Base-by-base conservation (phyloP, 23 red algal genomes). In the Chondrus crispus region DNA sequence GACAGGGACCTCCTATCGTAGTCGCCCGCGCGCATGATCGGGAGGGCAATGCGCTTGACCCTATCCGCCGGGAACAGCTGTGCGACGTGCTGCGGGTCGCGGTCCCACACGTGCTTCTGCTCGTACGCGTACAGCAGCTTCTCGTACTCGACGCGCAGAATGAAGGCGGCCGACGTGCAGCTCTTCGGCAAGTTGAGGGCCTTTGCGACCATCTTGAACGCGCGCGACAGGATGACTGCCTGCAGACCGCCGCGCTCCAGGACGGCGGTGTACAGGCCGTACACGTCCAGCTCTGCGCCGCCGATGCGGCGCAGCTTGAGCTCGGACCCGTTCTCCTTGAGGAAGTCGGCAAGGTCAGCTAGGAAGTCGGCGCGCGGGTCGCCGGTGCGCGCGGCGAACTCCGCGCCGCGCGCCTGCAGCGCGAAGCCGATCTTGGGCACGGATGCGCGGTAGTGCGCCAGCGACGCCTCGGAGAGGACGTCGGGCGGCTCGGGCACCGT, bases 81-180 rank as follows among this genome's bases (percentile, higher is more conserved):
- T 5, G 77, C 77, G 20, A 63, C 77, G 33, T 92, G 38, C 7
- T 74, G 50, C 26, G 47, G 66, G 8, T 90, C 72, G 16, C 87
- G 71, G 14, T 70, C 46, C 87, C 87, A 90, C 0, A 90, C 87
- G 46, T 77, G 53, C 89, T 84, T 91, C 44, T 98, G 96, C 60
- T 98, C 96, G 43, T 98, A 98, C 30, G 80, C 74, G 87, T 95
- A 98, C 16, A 95, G 48, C 3, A 98, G 57, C 43, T 86, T 81
- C 47, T 98, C 96, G 71, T 98, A 98, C 29, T 93, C 85, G 24
- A 87, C 63, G n/a, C 93, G 88, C 36, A 98, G 66, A 79, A 95
- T 92, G 46, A 90, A 98, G 12, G 96, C 96, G 20, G 96, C 96
- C 3, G 92, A 88, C 30, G 96, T 98, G 85, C 96, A 98, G 8